Evolutionary conservation across 164 flowering plant species (phyloP).

Genomic region (Annona squamosa): DNA sequence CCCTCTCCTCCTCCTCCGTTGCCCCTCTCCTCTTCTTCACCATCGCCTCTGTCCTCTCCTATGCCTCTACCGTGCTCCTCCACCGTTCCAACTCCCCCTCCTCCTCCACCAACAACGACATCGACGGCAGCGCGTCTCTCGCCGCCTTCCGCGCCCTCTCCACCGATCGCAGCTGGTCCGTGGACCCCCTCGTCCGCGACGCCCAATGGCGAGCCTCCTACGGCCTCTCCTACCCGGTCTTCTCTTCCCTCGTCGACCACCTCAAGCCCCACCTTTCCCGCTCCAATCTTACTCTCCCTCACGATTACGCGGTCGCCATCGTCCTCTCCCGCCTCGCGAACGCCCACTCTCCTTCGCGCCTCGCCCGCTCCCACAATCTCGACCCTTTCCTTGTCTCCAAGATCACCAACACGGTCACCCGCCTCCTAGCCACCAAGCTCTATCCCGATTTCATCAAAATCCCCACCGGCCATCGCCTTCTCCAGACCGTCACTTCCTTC

Average conservation of each 20-base stretch:
- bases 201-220: slow-evolving; percentile 81
- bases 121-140: slow-evolving; percentile 16
- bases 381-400: slow-evolving; percentile 81
- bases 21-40: slow-evolving; percentile 26
- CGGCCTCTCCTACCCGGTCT: slow-evolving; percentile 87
- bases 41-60: slow-evolving; percentile 25
- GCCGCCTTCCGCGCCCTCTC: slow-evolving; percentile 72
- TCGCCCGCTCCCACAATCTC: slow-evolving; percentile 60
- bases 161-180: slow-evolving; percentile 79
- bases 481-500: slow-evolving; percentile 59
- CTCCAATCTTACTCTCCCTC: slow-evolving; percentile 60
- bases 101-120: slow-evolving; percentile 46
- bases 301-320: slow-evolving; percentile 88
- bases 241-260: slow-evolving; percentile 79
- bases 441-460: slow-evolving; percentile 72
- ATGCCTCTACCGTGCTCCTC: slow-evolving; percentile 55
- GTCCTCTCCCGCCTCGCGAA: slow-evolving; percentile 85
- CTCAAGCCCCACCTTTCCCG: slow-evolving; percentile 73
- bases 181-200: slow-evolving; percentile 74
- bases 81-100: slow-evolving; percentile 54
- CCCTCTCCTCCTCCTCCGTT: slow-evolving; percentile 32
- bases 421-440: slow-evolving; percentile 76
- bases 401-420: slow-evolving; percentile 84
- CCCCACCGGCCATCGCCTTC: slow-evolving; percentile 58
- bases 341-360: slow-evolving; percentile 48